phyloP scores from a whole-genome alignment of 2,329 filamentous ascomycete species.

The Epichloe amarillans region DNA sequence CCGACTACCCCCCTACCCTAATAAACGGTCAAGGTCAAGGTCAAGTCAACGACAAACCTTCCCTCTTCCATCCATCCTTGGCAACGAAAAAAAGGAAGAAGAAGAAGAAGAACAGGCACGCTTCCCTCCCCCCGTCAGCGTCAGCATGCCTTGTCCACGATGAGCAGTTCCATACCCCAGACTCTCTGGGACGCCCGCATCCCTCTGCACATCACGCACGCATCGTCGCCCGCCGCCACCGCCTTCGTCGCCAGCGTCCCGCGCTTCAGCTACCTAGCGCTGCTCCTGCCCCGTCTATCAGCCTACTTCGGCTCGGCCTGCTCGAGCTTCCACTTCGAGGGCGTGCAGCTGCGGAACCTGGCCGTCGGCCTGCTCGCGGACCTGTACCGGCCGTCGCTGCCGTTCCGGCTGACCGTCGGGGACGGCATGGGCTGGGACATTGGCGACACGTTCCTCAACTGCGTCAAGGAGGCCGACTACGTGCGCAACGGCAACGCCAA shows the following conservation, averaged over 20 bases:
- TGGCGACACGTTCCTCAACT: conserved; percentile 49
- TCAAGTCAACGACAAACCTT: no score
- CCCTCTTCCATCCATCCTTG: no score
- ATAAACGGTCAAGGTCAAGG: no score
- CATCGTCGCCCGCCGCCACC: neutral
- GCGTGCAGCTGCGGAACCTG: conserved; percentile 38
- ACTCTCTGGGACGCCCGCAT: conserved; percentile 41
- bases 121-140: neutral
- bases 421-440: conserved; percentile 47
- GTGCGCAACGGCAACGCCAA: conserved; percentile 78
- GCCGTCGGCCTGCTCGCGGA: conserved; percentile 41
- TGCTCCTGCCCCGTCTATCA: conserved; percentile 41
- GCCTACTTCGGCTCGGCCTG: conserved; percentile 40
- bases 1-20: no score
- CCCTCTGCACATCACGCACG: conserved; percentile 41
- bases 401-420: conserved; percentile 41
- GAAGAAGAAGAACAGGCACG: neutral
- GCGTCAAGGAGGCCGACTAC: conserved; percentile 67
- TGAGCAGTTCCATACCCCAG: conserved; percentile 23
- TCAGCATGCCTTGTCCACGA: conserved; percentile 3
- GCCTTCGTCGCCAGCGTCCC: conserved; percentile 42
- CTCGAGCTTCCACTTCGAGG: conserved; percentile 46
- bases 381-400: conserved; percentile 39
- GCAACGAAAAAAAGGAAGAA: no score
- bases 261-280: conserved; percentile 45